Conservation (phyloP, 768 basidiomycete species). For the Auricularia sp. region DNA sequence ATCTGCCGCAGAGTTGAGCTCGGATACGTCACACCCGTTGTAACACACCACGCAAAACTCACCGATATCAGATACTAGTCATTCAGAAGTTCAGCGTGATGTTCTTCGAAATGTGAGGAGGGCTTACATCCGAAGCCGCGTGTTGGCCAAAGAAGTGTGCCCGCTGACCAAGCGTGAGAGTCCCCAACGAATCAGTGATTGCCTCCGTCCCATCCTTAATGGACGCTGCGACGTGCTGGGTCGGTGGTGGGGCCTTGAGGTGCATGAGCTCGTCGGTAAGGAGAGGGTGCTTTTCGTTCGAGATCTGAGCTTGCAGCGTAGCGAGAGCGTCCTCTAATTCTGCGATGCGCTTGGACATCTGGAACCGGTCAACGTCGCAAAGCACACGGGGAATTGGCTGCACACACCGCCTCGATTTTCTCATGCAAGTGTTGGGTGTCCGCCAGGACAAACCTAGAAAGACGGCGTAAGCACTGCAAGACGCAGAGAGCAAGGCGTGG, state of each 20-base stretch:
- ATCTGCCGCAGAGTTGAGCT: not conserved
- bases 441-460: not conserved
- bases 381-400: not conserved
- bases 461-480: too few relatives aligned
- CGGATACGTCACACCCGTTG: too few relatives aligned
- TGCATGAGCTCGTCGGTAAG: constrained; percentile 61
- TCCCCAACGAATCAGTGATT: not conserved
- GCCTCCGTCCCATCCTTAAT: not conserved
- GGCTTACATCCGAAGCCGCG: not conserved
- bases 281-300: constrained; percentile 53
- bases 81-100: not conserved
- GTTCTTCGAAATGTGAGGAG: not conserved
- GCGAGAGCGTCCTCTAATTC: constrained; percentile 67
- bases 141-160: not conserved
- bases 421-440: not conserved
- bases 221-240: not conserved
- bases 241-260: constrained; percentile 45
- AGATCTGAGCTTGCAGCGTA: constrained; percentile 40
- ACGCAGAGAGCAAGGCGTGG: too few relatives aligned
- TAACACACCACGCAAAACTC: not conserved
- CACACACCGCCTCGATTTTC: not conserved
- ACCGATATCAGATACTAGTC: not conserved
- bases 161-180: not conserved
- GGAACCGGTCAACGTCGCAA: not conserved
- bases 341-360: not conserved